A percentile compares a stretch with the other conserved stretches of the same genome.
Conservation (phyloP, 179 eudicot species). For the Carnegiea gigantea region DNA sequence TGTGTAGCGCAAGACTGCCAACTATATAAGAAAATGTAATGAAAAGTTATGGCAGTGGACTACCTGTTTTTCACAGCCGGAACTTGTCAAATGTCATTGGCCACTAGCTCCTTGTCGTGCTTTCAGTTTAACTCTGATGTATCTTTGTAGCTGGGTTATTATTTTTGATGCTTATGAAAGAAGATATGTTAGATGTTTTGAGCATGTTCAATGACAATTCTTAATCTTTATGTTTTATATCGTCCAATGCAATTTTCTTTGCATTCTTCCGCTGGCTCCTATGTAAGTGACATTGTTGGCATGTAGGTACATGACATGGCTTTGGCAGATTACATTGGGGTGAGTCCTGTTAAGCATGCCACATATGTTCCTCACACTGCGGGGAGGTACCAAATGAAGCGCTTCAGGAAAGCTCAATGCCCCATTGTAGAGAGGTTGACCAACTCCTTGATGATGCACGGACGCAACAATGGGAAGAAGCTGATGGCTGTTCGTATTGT, state of each 20-base stretch:
- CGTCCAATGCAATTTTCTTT: too few relatives aligned
- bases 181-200: too few relatives aligned
- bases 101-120: too few relatives aligned
- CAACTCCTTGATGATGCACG: constrained; percentile 76
- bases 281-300: background rate
- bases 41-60: too few relatives aligned
- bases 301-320: constrained; percentile 47
- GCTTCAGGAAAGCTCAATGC: constrained; percentile 72
- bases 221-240: background rate
- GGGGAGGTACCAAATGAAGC: constrained; percentile 61
- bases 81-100: background rate
- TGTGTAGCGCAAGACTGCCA: background rate
- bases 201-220: background rate
- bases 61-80: background rate
- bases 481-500: constrained; percentile 67
- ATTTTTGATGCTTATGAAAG: too few relatives aligned
- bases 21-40: background rate
- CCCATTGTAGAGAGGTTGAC: constrained; percentile 71
- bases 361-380: constrained; percentile 63
- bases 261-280: background rate
- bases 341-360: constrained; percentile 49
- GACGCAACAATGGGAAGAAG: constrained; percentile 75
- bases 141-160: too few relatives aligned
- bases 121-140: too few relatives aligned
- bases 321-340: constrained; percentile 52